Evolutionary conservation across 2,329 filamentous ascomycete genomes (phyloP), one percentile per base, ranked within the genome.

Genomic region (Aspergillus arachidicola): DNA sequence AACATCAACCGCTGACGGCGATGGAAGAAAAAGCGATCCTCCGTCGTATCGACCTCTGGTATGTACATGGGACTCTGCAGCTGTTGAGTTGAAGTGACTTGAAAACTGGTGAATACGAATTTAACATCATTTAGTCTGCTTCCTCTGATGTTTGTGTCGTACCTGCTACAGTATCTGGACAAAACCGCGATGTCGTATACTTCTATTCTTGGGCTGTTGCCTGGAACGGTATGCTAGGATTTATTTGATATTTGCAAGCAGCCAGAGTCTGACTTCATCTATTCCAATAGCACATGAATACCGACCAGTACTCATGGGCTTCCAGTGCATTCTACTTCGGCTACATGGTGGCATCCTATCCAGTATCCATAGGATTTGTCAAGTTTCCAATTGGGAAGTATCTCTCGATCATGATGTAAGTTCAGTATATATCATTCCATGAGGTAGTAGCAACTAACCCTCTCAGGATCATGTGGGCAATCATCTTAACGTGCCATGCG

Each of bases 331-430:
- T 72, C 48, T 72, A 73, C 41, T 73, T 73, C 51, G 71, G 71
- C 38, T 73, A 73, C 48, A 51, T 73, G 41, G 63, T 73, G 1
- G 74, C 77, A 26, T 75, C 77, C 63, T 78, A 75, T 55, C 75
- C 75, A 0, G 75, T 72, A 4, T 77, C 76, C 6, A 60, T 73
- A 19, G 57, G 78, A 9, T 72, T 79, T 61, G 72, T 78, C 41
- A 73, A 75, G n/a, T 70, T 77, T 19, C 76, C 76, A 0, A 65
- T 79, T 3, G 76, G 75, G 5, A 79, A 79, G 63, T 78, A 75
- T 53, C 69, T 79, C 1, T 71, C 73, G 9, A 38, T 62, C 2
- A 72, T 65, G 34, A 70, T 69, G 70, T 71, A 30, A 28, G 64
- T 54, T 54, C 14, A 26, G 38, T 23, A 1, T 9, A 9, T 9